phyloP scores from a whole-genome alignment of 345 rosid genomes.

The Eucalyptus sp. region DNA sequence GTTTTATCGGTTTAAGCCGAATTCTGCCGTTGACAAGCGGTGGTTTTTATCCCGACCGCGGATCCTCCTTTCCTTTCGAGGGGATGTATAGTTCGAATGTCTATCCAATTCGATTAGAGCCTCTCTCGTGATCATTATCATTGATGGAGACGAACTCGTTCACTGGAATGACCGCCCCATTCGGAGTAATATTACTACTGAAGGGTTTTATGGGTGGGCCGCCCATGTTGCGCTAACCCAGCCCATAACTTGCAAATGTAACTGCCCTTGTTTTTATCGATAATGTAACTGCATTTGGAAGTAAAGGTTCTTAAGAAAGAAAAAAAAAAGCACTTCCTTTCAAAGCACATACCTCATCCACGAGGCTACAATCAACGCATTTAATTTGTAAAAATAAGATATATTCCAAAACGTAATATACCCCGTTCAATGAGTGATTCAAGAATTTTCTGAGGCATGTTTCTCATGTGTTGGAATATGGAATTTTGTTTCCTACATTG shows the following conservation, averaged over 20 bases:
- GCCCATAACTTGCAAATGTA: background rate
- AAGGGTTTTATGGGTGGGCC: background rate
- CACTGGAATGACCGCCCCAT: background rate
- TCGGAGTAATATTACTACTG: too few relatives aligned
- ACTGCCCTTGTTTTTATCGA: too few relatives aligned
- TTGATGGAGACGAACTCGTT: background rate
- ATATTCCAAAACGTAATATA: too few relatives aligned
- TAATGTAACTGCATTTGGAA: background rate
- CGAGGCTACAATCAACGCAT: background rate
- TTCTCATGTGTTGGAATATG: rapidly evolving
- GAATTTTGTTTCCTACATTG: too few relatives aligned
- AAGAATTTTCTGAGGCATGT: rapidly evolving
- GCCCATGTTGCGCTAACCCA: background rate
- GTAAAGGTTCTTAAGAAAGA: background rate
- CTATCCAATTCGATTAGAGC: background rate
- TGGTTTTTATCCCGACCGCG: background rate
- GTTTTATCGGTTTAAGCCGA: background rate
- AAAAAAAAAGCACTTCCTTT: background rate
- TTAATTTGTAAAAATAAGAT: too few relatives aligned
- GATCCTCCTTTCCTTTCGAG: background rate
- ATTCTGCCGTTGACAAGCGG: background rate
- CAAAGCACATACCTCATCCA: too few relatives aligned
- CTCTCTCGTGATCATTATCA: background rate
- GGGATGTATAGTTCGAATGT: background rate
- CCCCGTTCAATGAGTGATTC: rapidly evolving